Evolutionary conservation across 805 yeast genomes (phyloP), one percentile per base, ranked within the genome.

Genomic region (Ogataea methanolica): DNA sequence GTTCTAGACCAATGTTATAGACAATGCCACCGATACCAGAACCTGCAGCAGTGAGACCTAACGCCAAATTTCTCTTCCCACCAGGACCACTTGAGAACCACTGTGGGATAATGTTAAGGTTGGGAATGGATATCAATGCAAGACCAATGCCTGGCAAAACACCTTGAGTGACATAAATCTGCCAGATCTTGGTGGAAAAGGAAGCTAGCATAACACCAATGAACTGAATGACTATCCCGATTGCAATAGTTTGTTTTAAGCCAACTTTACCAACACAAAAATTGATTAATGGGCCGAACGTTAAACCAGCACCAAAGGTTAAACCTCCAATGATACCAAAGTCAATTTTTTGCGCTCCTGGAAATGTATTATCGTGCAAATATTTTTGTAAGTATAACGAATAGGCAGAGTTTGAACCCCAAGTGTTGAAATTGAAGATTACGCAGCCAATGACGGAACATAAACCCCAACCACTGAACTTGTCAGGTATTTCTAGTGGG

Each of bases 321-420:
- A 85, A 57, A 2, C 92, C 91, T 0, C 90, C 88, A 48, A 85
- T 74, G 37, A 78, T 66, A 14, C 88, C 87, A 61, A 75, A 85
- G 49, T 82, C 86, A 46, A 77, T 65, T 43, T 75, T 75, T 1
- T 73, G 60, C 0, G 84, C 83, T 2, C 83, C 87, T 0, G 68
- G 66, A 52, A 80, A 83, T 0, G 72, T 66, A 40, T 75, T 63
- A 44, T 74, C 59, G 39, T 75, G 73, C 22, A 84, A 52, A 57
- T 82, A 85, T 52, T 71, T 73, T 1, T 85, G 73, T 23, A 85
- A 66, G 53, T 80, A 83, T 5, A 85, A 74, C 29, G 88, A 84
- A 59, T 74, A 85, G 3, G 83, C 85, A 6, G 80, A 68, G 53
- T 84, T 84, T 53, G 85, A 76, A 15, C 94, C 94, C 91, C 92